Percentiles rank a stretch among this genome's conserved stretches.
Conservation (phyloP, 2,329 filamentous ascomycete genomes). For the Hyphodiscus sp. region DNA sequence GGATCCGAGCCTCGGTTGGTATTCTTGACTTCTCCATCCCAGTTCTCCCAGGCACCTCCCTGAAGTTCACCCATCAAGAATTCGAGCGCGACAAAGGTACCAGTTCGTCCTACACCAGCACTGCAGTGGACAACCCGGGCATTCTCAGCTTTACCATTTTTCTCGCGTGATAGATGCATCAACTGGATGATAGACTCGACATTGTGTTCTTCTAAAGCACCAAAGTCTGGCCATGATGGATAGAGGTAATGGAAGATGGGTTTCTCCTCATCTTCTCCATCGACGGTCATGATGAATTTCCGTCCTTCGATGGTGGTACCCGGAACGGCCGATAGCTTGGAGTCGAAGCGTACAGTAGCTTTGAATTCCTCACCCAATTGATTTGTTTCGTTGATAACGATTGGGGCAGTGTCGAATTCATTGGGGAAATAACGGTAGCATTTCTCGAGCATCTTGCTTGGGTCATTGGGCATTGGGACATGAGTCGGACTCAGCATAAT, state of each 20-base stretch:
- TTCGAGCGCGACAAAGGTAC: conserved; percentile 95
- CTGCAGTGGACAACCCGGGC: conserved; percentile 83
- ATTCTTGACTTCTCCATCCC: conserved; percentile 23
- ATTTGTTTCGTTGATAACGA: conserved; percentile 55
- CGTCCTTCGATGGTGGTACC: conserved; percentile 65
- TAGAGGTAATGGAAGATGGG: conserved; percentile 81
- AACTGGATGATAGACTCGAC: conserved; percentile 62
- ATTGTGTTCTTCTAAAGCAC: conserved; percentile 66
- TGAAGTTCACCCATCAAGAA: conserved; percentile 79
- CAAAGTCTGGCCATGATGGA: conserved; percentile 84
- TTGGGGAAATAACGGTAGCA: conserved; percentile 84
- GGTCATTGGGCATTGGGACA: conserved; percentile 33
- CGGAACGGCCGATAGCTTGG: conserved; percentile 43
- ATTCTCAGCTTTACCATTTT: conserved; percentile 49
- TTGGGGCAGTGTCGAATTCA: conserved; percentile 42
- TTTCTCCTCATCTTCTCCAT: conserved; percentile 44
- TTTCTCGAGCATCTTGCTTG: conserved; percentile 59
- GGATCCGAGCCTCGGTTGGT: conserved; percentile 50
- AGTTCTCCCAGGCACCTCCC: conserved; percentile 48
- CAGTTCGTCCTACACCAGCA: conserved; percentile 87
- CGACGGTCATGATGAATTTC: conserved; percentile 53
- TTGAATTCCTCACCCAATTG: conserved; percentile 61
- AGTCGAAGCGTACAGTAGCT: conserved; percentile 58
- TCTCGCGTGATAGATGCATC: conserved; percentile 59
- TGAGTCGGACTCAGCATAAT: conserved; percentile 91